These are phyloP conservation scores for Marasmius fiardii DNA, from an alignment of 1,284 basidiomycete species.

Conservation along the genomic window DNA sequence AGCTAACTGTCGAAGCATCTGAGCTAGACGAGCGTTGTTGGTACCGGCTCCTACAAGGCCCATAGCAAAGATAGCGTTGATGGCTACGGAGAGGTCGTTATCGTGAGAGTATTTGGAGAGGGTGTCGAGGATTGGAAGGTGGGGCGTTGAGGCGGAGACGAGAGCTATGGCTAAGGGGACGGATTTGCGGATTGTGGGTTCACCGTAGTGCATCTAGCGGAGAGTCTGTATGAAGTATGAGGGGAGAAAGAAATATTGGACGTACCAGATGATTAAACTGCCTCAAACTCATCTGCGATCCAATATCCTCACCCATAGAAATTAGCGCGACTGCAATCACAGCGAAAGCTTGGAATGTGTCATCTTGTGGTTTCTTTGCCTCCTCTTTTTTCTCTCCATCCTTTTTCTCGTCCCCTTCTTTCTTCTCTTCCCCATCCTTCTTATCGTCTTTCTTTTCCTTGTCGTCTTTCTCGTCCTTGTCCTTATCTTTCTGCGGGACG, in stretches of 20 bases:
- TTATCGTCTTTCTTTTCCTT: constrained; percentile 48
- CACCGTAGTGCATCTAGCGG: constrained; percentile 95
- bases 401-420: constrained; percentile 50
- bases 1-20: constrained; percentile 96
- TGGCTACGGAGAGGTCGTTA: constrained; percentile 92
- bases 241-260: neutral
- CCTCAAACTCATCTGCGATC: constrained; percentile 93
- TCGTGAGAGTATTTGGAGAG: constrained; percentile 99
- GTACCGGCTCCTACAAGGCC: constrained; percentile 97
- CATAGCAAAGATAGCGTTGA: constrained; percentile 99
- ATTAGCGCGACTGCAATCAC: constrained; percentile 94
- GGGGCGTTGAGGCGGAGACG: constrained; percentile 94
- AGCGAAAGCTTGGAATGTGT: constrained; percentile 91
- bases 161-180: constrained; percentile 97
- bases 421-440: constrained; percentile 51
- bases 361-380: constrained; percentile 60
- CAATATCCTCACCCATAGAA: constrained; percentile 98
- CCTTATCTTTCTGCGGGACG: constrained; percentile 53
- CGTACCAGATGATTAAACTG: constrained; percentile 92
- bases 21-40: constrained; percentile 95
- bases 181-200: constrained; percentile 87
- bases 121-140: constrained; percentile 94
- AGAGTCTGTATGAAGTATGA: constrained; percentile 8
- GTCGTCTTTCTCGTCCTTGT: constrained; percentile 46
- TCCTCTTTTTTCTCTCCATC: constrained; percentile 53